Percentiles rank a stretch among this genome's conserved stretches.
These are phyloP conservation scores for Jacaranda copaia DNA, from an alignment of 257 asterid species.

Conservation along the genomic window DNA sequence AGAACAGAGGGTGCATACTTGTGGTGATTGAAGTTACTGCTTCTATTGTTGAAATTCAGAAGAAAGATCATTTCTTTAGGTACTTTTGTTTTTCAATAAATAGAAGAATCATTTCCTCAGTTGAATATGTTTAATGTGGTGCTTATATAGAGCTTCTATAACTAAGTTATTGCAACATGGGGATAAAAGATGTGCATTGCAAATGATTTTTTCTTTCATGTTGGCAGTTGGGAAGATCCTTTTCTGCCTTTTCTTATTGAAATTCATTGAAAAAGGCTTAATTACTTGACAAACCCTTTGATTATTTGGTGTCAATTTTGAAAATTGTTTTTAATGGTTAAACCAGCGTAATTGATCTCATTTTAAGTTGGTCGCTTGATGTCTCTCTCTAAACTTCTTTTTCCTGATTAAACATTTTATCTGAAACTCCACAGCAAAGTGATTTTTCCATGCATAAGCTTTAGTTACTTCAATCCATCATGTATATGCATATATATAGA, in stretches of 20 bases:
- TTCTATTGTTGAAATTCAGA: constrained; percentile 81
- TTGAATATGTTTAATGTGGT: too few relatives aligned
- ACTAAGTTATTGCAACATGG: too few relatives aligned
- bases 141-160: too few relatives aligned
- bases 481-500: background rate
- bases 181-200: too few relatives aligned
- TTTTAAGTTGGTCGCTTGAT: constrained; percentile 20
- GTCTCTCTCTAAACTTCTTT: background rate
- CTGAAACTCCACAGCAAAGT: background rate
- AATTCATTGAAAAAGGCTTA: constrained; percentile 10
- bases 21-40: constrained; percentile 74
- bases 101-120: background rate
- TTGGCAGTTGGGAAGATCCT: background rate
- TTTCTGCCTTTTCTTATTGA: background rate
- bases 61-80: constrained; percentile 82
- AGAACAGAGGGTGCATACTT: constrained; percentile 84
- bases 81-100: too few relatives aligned
- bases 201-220: background rate
- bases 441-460: background rate
- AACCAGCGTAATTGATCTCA: background rate
- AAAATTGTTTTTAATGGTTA: too few relatives aligned
- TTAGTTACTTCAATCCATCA: too few relatives aligned
- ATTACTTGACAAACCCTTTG: background rate
- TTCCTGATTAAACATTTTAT: constrained; percentile 9
- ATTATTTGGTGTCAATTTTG: background rate